Evolutionary conservation across 2,329 filamentous ascomycete species (phyloP), one percentile per base, ranked within the genome.

Genomic region (Alternaria sp.): DNA sequence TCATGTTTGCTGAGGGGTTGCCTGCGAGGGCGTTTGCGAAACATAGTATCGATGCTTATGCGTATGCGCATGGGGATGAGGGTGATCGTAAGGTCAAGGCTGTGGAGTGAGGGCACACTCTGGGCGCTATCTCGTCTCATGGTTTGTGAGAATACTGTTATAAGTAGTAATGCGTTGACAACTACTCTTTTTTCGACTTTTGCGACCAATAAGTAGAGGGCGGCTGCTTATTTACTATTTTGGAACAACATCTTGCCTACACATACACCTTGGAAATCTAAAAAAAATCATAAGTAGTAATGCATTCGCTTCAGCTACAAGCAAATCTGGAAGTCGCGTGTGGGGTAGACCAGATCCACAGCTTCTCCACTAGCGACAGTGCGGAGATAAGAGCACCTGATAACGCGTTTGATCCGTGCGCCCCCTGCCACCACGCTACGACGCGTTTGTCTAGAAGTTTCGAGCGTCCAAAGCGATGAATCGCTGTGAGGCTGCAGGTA

Each of bases 1-100:
- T 95, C 26, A 83, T 96, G 54, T 96, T 96, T 73, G 91, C 95
- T 80, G 50, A 64, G 26, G 49, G 59, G n/a, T 52, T 71, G 25
- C 28, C 50, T 23, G 68, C 71, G 26, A 62, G 70, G n/a, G 57
- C 68, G 50, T 72, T 72, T 12, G 40, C 40, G 13, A 51, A 32
- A 19, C 49, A 51, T 32, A 51, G 26, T n/a, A 17, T 51, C 3
- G 60, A 63, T 49, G 65, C 49, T 63, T 43, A 68, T 60, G 65
- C 49, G 68, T 43, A 68, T 57, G 61, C 69, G 68, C 15, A 67
- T 71, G 15, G 68, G 12, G n/a, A 70, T 51, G 19, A n/a, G 19
- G 49, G 3, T 23, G 49, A 36, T 32, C 28, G 49, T 13, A 51
- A 51, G 17, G 49, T 23, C 32, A 21, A 51, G 13, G 17, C 19